These are phyloP conservation scores for Leishmania tarentolae DNA, from an alignment of 208 protist species.

Conservation along the genomic window DNA sequence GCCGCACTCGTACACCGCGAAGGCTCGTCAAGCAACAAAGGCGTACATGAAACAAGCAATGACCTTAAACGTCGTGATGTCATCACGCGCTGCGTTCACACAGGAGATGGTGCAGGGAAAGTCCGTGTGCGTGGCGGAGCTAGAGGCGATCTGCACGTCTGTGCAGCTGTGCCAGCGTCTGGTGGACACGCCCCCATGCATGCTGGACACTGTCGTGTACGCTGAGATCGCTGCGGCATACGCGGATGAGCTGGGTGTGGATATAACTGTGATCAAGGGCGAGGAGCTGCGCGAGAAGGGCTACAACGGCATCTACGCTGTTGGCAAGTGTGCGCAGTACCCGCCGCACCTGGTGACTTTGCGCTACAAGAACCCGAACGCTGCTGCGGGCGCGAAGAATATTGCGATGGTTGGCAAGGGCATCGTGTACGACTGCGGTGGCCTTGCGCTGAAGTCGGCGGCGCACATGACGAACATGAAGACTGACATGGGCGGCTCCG, in stretches of 20 bases:
- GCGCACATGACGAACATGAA: slow-evolving; percentile 89
- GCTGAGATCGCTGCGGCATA: slow-evolving; percentile 63
- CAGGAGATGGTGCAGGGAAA: slow-evolving; percentile 35
- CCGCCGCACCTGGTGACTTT: slow-evolving; percentile 74
- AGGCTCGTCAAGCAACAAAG: slow-evolving; percentile 31
- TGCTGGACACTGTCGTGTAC: slow-evolving; percentile 77
- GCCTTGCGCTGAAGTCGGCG: slow-evolving; percentile 79
- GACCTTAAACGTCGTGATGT: slow-evolving; percentile 53
- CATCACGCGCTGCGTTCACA: slow-evolving; percentile 40
- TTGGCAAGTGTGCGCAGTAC: slow-evolving; percentile 71
- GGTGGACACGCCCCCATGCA: slow-evolving; percentile 77
- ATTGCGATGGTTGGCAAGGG: slow-evolving; percentile 86
- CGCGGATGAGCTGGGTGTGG: slow-evolving; percentile 49
- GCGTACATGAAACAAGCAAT: slow-evolving; percentile 34
- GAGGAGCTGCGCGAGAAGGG: slow-evolving; percentile 69
- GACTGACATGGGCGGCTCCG: slow-evolving; percentile 88
- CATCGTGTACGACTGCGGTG: slow-evolving; percentile 90
- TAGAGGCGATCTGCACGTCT: slow-evolving; percentile 53
- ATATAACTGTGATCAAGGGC: slow-evolving; percentile 65
- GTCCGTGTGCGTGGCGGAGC: slow-evolving; percentile 32
- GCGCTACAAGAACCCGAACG: slow-evolving; percentile 56
- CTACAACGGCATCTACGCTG: slow-evolving; percentile 78
- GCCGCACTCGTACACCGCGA: slow-evolving; percentile 56
- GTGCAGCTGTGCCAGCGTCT: slow-evolving; percentile 85
- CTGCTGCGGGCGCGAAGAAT: slow-evolving; percentile 37